Conservation (phyloP, 768 basidiomycete species). For the Calocera cornea region DNA sequence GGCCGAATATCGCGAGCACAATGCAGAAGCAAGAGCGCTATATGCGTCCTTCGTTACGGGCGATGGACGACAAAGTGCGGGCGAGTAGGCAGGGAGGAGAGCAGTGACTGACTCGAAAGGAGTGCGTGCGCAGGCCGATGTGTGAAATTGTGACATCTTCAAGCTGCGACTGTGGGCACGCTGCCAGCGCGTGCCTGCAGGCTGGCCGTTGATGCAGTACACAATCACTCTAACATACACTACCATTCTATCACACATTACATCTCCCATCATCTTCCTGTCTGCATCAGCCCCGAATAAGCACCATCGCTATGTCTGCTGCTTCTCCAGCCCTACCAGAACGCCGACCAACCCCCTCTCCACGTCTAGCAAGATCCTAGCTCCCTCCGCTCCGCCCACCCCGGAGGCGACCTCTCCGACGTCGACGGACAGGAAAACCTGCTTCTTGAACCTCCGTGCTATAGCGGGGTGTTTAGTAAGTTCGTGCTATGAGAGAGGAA, state of each 20-base stretch:
- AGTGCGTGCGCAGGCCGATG: too few species aligned
- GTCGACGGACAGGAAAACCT: conserved; percentile 65
- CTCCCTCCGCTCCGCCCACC: conserved; percentile 35
- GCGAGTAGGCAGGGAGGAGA: neutral
- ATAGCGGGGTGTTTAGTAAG: conserved; percentile 12
- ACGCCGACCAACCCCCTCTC: conserved; percentile 47
- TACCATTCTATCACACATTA: too few species aligned
- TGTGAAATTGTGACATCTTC: too few species aligned
- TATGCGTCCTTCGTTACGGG: too few species aligned
- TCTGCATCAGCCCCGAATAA: neutral
- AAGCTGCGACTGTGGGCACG: neutral
- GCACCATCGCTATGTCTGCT: too few species aligned
- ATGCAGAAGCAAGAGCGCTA: too few species aligned
- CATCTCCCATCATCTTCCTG: neutral
- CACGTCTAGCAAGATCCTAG: conserved; percentile 37
- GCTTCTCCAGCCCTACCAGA: conserved; percentile 28
- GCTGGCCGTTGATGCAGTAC: neutral
- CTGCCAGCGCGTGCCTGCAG: neutral
- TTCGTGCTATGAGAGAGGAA: too few species aligned
- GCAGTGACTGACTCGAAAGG: too few species aligned
- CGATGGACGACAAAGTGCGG: too few species aligned
- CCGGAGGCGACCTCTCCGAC: conserved; percentile 19
- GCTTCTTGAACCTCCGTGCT: conserved; percentile 53
- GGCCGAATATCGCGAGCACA: too few species aligned
- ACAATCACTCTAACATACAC: too few species aligned